Evolutionary conservation across 192 early-diverging fungal species (phyloP), one percentile per base, ranked within the genome.

Genomic region (Mortierella hygrophila): DNA sequence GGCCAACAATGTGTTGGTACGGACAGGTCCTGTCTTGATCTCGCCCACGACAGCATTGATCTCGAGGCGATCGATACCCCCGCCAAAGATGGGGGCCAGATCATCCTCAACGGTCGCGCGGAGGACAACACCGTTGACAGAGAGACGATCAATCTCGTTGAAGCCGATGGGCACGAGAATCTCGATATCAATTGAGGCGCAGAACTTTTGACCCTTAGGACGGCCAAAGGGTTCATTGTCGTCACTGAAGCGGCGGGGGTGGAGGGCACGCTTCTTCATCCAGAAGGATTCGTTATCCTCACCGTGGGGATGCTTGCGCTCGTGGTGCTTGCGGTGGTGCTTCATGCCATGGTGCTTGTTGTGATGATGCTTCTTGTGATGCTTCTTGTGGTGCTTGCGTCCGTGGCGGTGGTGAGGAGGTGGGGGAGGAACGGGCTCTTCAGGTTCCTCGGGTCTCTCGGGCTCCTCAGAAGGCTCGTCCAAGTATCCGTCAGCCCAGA

Each of bases 401-500:
- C 63, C 76, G 10, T 78, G 37, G 21, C 42, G 41, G 37, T 72
- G 65, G 69, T 10, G 69, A 6, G 37, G 79, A 68, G 70, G 78
- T 21, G 42, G 35, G 10, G 78, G 4, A 54, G 37, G 75, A 38
- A 32, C 32, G 29, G 23, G 65, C 8, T 40, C 38, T 40, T 78
- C 71, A 69, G 57, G 71, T 13, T 63, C 71, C n/a, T 72, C 63
- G 23, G 49, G 54, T 3, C 68, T n/a, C 9, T 63, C 75, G 35
- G 20, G 65, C 3, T 79, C 77, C 5, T 68, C 37, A 46, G 21
- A 26, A 16, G 60, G 57, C 21, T 79, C 77, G 35, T 32, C 70
- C 15, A n/a, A 16, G 38, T 85, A 37, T 0, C 44, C 3, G 54
- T 85, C 75, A 40, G 83, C 83, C 83, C 83, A 85, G 70, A 85